These are phyloP conservation scores for Colletotrichum echinochloae DNA, from an alignment of 2,329 filamentous ascomycete species.

Conservation along the genomic window DNA sequence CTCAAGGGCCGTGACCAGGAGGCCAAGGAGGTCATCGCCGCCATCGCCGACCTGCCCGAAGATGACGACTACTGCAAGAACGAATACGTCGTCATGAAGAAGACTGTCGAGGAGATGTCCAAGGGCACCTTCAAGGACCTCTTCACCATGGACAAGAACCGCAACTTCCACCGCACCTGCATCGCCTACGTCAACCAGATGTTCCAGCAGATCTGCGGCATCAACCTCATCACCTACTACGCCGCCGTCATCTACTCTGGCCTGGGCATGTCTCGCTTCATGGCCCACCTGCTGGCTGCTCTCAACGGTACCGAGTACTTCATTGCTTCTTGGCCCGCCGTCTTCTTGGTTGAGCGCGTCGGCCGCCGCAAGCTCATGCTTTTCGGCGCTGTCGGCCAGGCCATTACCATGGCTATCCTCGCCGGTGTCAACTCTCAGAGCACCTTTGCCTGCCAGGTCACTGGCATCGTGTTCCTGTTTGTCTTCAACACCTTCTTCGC, in stretches of 20 bases:
- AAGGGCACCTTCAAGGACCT: slow-evolving; percentile 66
- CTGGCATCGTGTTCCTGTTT: slow-evolving; percentile 65
- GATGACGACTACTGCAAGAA: slow-evolving; percentile 66
- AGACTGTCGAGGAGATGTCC: slow-evolving; percentile 74
- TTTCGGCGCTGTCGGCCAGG: slow-evolving; percentile 74
- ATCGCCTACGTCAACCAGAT: slow-evolving; percentile 69
- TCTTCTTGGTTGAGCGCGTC: slow-evolving; percentile 73
- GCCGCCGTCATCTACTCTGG: slow-evolving; percentile 46
- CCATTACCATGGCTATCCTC: slow-evolving; percentile 74
- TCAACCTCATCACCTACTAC: slow-evolving; percentile 49
- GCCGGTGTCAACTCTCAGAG: slow-evolving; percentile 55
- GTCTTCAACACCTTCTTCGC: slow-evolving; percentile 73
- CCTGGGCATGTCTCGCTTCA: slow-evolving; percentile 64
- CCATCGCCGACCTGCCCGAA: slow-evolving; percentile 52
- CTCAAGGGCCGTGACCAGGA: slow-evolving; percentile 56
- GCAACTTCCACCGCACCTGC: slow-evolving; percentile 66
- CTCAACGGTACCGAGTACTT: slow-evolving; percentile 62
- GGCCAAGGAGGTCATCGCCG: slow-evolving; percentile 57
- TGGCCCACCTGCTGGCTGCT: slow-evolving; percentile 70
- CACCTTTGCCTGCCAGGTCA: slow-evolving; percentile 45
- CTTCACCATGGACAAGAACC: slow-evolving; percentile 68
- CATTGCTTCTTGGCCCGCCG: slow-evolving; percentile 67
- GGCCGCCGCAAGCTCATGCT: slow-evolving; percentile 79
- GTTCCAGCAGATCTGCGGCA: slow-evolving; percentile 58
- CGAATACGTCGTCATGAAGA: slow-evolving; percentile 65